Percentiles rank a stretch among this genome's conserved stretches.
phyloP scores from a whole-genome alignment of 2,329 filamentous ascomycete species.

The Hirsutella minnesotensis region DNA sequence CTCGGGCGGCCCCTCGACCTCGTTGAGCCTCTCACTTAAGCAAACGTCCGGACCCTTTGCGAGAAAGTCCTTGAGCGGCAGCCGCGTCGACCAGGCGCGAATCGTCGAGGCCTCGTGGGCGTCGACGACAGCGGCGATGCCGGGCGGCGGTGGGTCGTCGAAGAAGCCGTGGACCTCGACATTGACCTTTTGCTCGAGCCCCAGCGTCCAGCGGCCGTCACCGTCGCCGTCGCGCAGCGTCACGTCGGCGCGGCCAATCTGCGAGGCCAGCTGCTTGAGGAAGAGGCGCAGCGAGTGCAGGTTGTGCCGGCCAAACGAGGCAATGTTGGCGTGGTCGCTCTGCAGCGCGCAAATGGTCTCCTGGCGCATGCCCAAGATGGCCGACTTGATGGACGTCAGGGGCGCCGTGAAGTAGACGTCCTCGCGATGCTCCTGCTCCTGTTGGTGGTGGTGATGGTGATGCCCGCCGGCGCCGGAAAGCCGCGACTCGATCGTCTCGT shows the following conservation, averaged over 20 bases:
- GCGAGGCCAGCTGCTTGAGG: slow-evolving; percentile 18
- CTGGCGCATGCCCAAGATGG: slow-evolving; percentile 35
- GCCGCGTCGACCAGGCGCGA: slow-evolving; percentile 37
- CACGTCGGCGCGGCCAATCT: slow-evolving; percentile 22
- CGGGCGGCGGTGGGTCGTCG: slow-evolving; percentile 27
- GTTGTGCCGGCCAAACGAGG: slow-evolving; percentile 40
- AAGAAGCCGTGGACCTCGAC: slow-evolving; percentile 49
- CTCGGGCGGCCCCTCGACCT: slow-evolving; percentile 19
- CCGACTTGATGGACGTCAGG: slow-evolving; percentile 45
- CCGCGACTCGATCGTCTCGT: slow-evolving; percentile 49
- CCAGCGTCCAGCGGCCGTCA: slow-evolving; percentile 29
- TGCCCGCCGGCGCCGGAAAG: slow-evolving; percentile 25
- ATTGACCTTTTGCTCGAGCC: slow-evolving; percentile 39
- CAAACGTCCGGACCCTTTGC: slow-evolving; percentile 42
- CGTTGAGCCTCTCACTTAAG: slow-evolving; percentile 38
- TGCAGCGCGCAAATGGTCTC: slow-evolving; percentile 41
- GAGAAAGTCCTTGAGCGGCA: slow-evolving; percentile 42
- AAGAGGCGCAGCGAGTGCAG: slow-evolving; percentile 32
- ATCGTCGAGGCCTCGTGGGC: slow-evolving; percentile 18
- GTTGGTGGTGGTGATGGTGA: too few species aligned
- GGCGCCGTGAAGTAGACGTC: slow-evolving; percentile 48
- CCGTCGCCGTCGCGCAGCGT: slow-evolving; percentile 11
- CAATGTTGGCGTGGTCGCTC: slow-evolving; percentile 42
- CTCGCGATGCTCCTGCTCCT: slow-evolving; percentile 7
- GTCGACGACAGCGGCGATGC: neutral